Evolutionary conservation across 805 yeast species (phyloP), one percentile per base, ranked within the genome.

Genomic region (Metschnikowia koreensis): DNA sequence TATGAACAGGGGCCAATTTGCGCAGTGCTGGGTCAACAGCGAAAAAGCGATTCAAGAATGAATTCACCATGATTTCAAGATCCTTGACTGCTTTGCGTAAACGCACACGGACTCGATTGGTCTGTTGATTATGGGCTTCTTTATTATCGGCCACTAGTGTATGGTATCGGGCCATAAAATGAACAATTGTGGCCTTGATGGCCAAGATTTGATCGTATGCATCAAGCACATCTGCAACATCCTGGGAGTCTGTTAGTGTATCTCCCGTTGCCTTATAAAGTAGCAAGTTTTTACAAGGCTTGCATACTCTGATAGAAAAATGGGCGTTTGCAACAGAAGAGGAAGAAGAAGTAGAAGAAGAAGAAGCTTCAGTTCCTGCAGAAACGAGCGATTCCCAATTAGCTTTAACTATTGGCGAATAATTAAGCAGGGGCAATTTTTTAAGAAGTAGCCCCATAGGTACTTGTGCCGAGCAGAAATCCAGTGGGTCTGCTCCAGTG

Each of bases 401-500:
- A 8, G 37, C 36, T 38, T 54, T 52, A 6, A 68, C 69, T 13
- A 54, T 50, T 1, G 65, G 60, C 6, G 71, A 56, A 48, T 68
- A 73, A 52, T 72, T 74, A 45, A 73, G 62, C n/a, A 63, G 52
- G 1, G 69, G 69, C 46, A 80, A 60, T 38, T 74, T 66, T n/a
- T 66, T 66, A 34, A 75, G 54, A 15, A 81, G 60, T 11, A 73
- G 60, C 17, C 64, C 64, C 1, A 85, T 59, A 0, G 89, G 89
- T 0, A 89, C 84, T 50, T 82, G 81, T 63, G 83, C 81, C 0
- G 97, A 90, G 65, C 99, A 93, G 17, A 60, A 53, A 38, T 60
- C 12, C 73, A 84, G 8, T 74, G 78, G 45, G 53, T 69, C 47
- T 66, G 52, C 59, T 28, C 41, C 12, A 7, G 12, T 47, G 26